phyloP scores from a whole-genome alignment of 176 grass and related monocot genomes.

The Oryza australiensis region DNA sequence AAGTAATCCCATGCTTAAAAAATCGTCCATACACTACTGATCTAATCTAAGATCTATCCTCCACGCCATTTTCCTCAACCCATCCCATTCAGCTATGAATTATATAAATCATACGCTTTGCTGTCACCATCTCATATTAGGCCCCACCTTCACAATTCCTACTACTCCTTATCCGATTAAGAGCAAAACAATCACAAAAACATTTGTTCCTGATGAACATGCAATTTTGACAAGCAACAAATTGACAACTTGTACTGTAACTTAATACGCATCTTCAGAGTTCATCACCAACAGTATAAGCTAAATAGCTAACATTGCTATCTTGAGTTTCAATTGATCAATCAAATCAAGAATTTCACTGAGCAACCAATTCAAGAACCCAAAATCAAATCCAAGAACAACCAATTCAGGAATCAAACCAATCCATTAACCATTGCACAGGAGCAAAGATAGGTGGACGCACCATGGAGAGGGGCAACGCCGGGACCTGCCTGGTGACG shows the following conservation, averaged over 20 bases:
- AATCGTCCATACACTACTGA: conserved; percentile 21
- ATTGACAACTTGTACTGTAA: conserved; percentile 32
- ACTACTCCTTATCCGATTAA: conserved; percentile 18
- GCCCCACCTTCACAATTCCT: conserved; percentile 27
- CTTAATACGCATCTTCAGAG: conserved; percentile 23
- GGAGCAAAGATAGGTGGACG: background rate
- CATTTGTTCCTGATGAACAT: background rate
- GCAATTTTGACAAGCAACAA: conserved; percentile 19
- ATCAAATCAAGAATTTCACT: conserved; percentile 3
- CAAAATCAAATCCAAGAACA: background rate
- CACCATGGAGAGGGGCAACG: conserved; percentile 71
- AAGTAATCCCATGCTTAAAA: conserved; percentile 38
- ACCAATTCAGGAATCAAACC: background rate
- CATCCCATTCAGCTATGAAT: background rate
- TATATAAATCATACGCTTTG: conserved; percentile 29
- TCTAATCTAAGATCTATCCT: conserved; percentile 36
- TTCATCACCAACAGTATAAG: conserved; percentile 21
- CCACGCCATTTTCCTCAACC: conserved; percentile 1
- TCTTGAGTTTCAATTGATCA: background rate
- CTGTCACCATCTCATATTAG: conserved; percentile 34
- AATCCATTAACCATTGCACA: background rate
- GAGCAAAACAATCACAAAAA: background rate
- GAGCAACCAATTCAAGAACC: background rate
- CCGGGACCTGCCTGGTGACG: conserved; percentile 61
- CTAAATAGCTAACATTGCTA: background rate